Evolutionary conservation across 306 rosid species (phyloP).

Genomic region (Cucumis cinereus): DNA sequence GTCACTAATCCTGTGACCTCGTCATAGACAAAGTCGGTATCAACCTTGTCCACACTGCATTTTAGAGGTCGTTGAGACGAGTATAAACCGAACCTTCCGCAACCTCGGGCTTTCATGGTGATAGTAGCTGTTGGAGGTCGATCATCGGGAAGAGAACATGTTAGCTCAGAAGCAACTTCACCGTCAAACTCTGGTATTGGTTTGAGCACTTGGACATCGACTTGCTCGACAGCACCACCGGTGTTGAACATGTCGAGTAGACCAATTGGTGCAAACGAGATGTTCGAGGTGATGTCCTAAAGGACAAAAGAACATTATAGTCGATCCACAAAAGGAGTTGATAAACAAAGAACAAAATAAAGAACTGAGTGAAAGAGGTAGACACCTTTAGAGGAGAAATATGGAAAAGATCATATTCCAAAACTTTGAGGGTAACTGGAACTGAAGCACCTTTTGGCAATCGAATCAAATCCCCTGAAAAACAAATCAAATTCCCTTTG

Average conservation of each 20-base stretch:
- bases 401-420: constrained; percentile 84
- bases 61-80: constrained; percentile 47
- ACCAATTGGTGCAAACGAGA: constrained; percentile 78
- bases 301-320: constrained; percentile 2
- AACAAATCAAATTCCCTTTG: not conserved
- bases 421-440: constrained; percentile 64
- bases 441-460: constrained; percentile 67
- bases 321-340: not conserved
- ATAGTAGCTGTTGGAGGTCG: constrained; percentile 33
- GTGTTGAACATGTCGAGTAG: constrained; percentile 72
- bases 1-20: constrained; percentile 42
- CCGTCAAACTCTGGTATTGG: constrained; percentile 35
- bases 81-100: constrained; percentile 68
- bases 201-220: constrained; percentile 28
- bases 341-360: not conserved
- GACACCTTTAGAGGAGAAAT: constrained; percentile 67
- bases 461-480: constrained; percentile 61
- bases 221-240: constrained; percentile 59
- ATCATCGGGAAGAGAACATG: constrained; percentile 24
- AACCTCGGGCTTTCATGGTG: constrained; percentile 46
- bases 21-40: constrained; percentile 34
- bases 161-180: constrained; percentile 26
- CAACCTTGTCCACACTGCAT: constrained; percentile 33
- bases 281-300: constrained; percentile 46
- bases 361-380: not conserved